phyloP scores from a whole-genome alignment of 2,329 filamentous ascomycete species.

The Alternaria solani region DNA sequence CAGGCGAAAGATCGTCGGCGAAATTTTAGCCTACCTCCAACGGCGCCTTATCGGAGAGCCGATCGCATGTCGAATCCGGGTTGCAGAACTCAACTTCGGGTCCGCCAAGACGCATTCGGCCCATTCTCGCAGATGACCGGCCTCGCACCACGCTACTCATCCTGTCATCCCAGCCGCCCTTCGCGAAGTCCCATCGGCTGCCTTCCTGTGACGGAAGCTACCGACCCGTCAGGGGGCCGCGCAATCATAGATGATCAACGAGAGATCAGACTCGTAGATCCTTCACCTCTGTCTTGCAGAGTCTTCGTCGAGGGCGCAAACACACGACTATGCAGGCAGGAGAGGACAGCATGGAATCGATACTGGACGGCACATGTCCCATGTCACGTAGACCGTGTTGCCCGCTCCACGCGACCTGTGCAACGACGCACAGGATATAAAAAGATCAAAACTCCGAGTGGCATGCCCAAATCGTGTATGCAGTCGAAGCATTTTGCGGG shows the following conservation, averaged over 20 bases:
- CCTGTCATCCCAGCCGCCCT: conserved; percentile 6
- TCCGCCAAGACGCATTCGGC: conserved; percentile 15
- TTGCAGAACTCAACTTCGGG: conserved; percentile 15
- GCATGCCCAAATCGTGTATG: background rate
- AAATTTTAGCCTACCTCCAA: conserved; percentile 20
- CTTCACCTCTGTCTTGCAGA: conserved; percentile 9
- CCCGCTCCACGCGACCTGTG: conserved; percentile 24
- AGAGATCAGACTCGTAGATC: conserved; percentile 31
- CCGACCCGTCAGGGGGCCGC: conserved; percentile 34
- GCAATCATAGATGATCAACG: conserved; percentile 32
- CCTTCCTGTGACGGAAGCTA: conserved; percentile 33
- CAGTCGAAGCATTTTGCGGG: conserved; percentile 6
- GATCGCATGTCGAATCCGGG: conserved; percentile 12
- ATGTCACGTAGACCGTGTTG: conserved; percentile 9
- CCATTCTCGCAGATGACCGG: conserved; percentile 15
- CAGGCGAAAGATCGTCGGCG: conserved; percentile 18
- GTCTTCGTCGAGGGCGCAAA: background rate
- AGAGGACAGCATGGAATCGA: conserved; percentile 31
- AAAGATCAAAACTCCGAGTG: conserved; percentile 5
- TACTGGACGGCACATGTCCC: conserved; percentile 23
- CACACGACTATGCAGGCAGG: conserved; percentile 6
- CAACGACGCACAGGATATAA: conserved; percentile 21
- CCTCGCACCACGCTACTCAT: conserved; percentile 4
- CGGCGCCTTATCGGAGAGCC: conserved; percentile 26
- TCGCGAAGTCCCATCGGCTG: conserved; percentile 28